Percentiles rank a stretch among this genome's conserved stretches.
phyloP scores from a whole-genome alignment of 495 filamentous ascomycete species.

The Poronia punctata region DNA sequence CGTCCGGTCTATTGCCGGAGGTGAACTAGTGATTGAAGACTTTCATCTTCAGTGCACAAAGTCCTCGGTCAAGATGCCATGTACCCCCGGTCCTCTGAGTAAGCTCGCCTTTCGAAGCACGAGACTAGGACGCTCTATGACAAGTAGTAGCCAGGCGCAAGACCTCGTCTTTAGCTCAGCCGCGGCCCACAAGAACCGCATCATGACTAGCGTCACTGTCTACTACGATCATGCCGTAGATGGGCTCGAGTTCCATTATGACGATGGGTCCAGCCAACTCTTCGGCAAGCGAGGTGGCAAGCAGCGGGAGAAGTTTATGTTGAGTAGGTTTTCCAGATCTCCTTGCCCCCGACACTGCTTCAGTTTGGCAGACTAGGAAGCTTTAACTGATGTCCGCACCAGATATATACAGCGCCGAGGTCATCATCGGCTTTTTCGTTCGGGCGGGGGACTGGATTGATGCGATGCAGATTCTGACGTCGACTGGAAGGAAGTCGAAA shows the following conservation, averaged over 20 bases:
- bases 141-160: constrained; percentile 63
- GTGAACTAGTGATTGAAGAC: constrained; percentile 66
- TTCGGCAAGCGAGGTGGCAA: constrained; percentile 82
- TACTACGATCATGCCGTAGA: constrained; percentile 76
- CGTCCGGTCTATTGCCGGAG: constrained; percentile 67
- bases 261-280: constrained; percentile 77
- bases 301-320: constrained; percentile 63
- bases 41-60: constrained; percentile 63
- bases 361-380: not conserved
- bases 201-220: constrained; percentile 66
- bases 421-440: constrained; percentile 79
- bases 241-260: constrained; percentile 89
- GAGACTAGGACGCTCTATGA: constrained; percentile 65
- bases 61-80: constrained; percentile 64
- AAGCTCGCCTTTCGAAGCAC: constrained; percentile 69
- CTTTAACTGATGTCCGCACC: constrained; percentile 16
- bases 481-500: constrained; percentile 73
- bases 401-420: constrained; percentile 82
- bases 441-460: constrained; percentile 81
- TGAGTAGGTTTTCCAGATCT: constrained; percentile 48
- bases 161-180: constrained; percentile 66
- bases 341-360: not conserved
- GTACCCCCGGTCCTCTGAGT: constrained; percentile 43
- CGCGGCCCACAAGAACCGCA: constrained; percentile 58
- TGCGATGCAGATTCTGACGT: constrained; percentile 86